Evolutionary conservation across 139 green algal species (phyloP).

Genomic region (Spirogloea muscicola): DNA sequence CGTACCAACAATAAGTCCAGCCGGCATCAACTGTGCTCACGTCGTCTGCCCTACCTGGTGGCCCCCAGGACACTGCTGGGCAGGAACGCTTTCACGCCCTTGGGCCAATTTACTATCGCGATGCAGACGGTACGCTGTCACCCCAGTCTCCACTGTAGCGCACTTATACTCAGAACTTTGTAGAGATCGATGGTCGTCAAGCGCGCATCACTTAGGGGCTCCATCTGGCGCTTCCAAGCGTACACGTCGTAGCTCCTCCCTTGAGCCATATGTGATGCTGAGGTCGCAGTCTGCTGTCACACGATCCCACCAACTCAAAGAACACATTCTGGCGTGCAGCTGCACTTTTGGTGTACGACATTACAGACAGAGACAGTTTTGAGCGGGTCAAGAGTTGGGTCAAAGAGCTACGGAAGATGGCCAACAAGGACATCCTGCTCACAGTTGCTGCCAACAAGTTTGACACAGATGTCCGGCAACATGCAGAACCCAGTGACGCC

Average conservation of each 20-base stretch:
- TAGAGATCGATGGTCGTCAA: neutral
- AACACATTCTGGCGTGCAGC: slow-evolving; percentile 11
- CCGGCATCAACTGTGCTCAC: neutral
- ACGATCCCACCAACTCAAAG: neutral
- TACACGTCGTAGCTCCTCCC: neutral
- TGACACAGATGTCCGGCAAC: too few relatives aligned
- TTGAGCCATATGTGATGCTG: neutral
- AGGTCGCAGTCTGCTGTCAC: neutral
- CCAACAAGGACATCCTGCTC: slow-evolving; percentile 11
- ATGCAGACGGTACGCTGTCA: slow-evolving; percentile 36
- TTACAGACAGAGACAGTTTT: slow-evolving; percentile 46
- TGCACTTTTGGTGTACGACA: slow-evolving; percentile 48
- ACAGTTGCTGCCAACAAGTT: slow-evolving; percentile 45
- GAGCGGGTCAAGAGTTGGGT: slow-evolving; percentile 51
- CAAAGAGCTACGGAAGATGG: slow-evolving; percentile 46
- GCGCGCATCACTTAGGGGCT: too few relatives aligned
- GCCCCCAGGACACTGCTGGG: slow-evolving; percentile 43
- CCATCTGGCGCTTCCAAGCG: neutral
- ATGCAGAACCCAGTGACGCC: too few relatives aligned
- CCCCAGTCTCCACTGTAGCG: neutral
- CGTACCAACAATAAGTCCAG: neutral
- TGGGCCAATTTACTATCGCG: slow-evolving; percentile 52
- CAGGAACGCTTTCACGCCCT: slow-evolving; percentile 51
- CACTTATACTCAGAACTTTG: neutral
- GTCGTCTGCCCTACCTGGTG: neutral